A percentile compares a stretch with the other conserved stretches of the same genome.
phyloP scores from a whole-genome alignment of 768 basidiomycete species.

The Tulasnella sp. region DNA sequence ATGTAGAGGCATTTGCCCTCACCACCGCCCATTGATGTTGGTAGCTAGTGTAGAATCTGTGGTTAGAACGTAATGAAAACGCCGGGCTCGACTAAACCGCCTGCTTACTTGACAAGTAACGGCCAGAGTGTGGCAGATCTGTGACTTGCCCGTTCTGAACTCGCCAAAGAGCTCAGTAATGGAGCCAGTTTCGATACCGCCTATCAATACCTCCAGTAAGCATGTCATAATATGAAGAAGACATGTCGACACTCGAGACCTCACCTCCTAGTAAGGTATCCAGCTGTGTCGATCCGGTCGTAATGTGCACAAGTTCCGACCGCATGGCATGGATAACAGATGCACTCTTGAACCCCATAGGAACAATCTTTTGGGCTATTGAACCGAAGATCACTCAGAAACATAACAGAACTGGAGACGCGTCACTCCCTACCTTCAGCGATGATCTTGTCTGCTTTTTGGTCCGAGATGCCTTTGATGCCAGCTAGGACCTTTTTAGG shows the following conservation, averaged over 20 bases:
- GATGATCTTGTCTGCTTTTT: conserved; percentile 95
- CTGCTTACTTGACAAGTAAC: conserved; percentile 77
- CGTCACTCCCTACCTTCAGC: conserved; percentile 56
- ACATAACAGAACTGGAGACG: neutral
- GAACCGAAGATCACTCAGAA: neutral
- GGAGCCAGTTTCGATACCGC: conserved; percentile 95
- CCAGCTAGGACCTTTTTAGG: conserved; percentile 85
- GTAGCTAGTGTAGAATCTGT: conserved; percentile 41
- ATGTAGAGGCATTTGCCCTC: conserved; percentile 99
- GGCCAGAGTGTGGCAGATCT: conserved; percentile 94
- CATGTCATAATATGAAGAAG: neutral
- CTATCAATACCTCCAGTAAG: conserved; percentile 34
- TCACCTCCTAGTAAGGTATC: conserved; percentile 90
- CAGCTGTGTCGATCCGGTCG: conserved; percentile 91
- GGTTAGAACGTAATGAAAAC: neutral
- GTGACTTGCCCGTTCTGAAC: conserved; percentile 97
- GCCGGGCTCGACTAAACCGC: neutral
- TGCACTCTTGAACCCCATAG: conserved; percentile 95
- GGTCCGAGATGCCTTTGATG: conserved; percentile 95
- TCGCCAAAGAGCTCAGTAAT: conserved; percentile 98
- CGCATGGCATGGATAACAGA: conserved; percentile 94
- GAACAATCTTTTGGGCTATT: conserved; percentile 88
- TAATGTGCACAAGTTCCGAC: conserved; percentile 91
- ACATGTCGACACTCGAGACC: conserved; percentile 1
- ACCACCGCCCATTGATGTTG: conserved; percentile 95